Conservation (phyloP, 1,284 basidiomycete genomes). For the Pseudozyma tsukubaensis region DNA sequence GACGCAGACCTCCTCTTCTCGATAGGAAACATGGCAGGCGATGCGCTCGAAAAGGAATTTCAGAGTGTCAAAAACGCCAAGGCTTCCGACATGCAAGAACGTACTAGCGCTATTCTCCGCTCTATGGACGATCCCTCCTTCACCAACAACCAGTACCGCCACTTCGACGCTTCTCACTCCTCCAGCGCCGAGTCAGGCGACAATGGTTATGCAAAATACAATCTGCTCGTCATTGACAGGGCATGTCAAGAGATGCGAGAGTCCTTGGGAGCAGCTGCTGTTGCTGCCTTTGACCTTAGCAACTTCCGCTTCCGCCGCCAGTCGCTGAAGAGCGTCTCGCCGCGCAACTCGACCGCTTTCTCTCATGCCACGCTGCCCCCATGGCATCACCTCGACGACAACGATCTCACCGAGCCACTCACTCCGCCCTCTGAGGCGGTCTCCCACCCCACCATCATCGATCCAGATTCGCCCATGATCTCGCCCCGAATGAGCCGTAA, state of each 20-base stretch:
- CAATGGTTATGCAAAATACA: conserved; percentile 26
- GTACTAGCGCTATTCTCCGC: conserved; percentile 33
- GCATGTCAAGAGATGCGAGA: conserved; percentile 34
- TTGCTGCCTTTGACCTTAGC: conserved; percentile 40
- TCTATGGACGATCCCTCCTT: conserved; percentile 35
- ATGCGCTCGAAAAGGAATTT: conserved; percentile 54
- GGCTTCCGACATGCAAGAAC: conserved; percentile 45
- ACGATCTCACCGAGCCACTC: conserved; percentile 19
- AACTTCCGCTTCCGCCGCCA: conserved; percentile 29
- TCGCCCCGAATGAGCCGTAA: conserved; percentile 38
- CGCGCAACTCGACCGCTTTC: conserved; percentile 18
- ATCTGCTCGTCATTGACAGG: conserved; percentile 27
- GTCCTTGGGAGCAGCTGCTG: conserved; percentile 32
- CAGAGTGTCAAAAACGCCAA: conserved; percentile 36
- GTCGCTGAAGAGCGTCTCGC: conserved; percentile 16
- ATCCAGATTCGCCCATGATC: conserved; percentile 29
- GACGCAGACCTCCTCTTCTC: conserved; percentile 47
- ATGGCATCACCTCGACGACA: conserved; percentile 18
- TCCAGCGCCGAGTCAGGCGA: conserved; percentile 16
- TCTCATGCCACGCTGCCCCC: conserved; percentile 12
- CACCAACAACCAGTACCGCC: conserved; percentile 9
- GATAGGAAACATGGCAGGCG: conserved; percentile 53
- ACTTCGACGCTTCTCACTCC: conserved; percentile 19
- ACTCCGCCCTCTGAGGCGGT: conserved; percentile 30
- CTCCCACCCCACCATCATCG: conserved; percentile 21